Evolutionary conservation across 768 basidiomycete genomes (phyloP).

Genomic region (Mycena crocata): DNA sequence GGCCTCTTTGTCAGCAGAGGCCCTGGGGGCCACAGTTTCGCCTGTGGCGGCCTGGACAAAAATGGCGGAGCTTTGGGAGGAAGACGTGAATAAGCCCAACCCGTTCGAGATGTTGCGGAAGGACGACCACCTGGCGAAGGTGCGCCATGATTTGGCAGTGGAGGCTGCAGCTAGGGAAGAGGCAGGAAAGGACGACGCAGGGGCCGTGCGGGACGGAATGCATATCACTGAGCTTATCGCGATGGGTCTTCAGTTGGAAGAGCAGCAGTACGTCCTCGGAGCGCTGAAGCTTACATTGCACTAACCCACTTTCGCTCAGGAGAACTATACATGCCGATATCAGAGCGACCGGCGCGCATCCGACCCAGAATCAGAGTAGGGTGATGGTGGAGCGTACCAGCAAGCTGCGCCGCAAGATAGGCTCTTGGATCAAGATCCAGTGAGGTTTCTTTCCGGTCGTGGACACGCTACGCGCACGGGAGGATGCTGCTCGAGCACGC

Average conservation of each 20-base stretch:
- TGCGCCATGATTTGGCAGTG: background rate
- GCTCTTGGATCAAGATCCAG: background rate
- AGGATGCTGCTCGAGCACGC: slow-evolving; percentile 4
- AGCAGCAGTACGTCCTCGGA: slow-evolving; percentile 22
- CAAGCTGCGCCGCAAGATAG: slow-evolving; percentile 10
- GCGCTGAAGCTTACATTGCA: too few relatives aligned
- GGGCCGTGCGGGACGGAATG: background rate
- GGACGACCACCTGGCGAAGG: background rate
- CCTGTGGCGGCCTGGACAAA: too few relatives aligned
- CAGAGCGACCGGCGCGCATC: background rate
- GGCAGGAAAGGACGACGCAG: too few relatives aligned
- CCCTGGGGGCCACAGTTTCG: too few relatives aligned
- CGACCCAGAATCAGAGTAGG: slow-evolving; percentile 30
- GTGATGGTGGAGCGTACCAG: slow-evolving; percentile 26
- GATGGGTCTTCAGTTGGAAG: slow-evolving; percentile 28
- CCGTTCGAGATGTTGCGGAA: slow-evolving; percentile 1
- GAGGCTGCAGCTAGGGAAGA: background rate
- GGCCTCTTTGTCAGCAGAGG: background rate
- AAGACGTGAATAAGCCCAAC: background rate
- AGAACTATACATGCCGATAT: background rate
- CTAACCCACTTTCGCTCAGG: background rate
- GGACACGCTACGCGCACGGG: background rate
- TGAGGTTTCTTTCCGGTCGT: background rate
- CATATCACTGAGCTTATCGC: background rate
- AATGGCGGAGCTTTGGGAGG: slow-evolving; percentile 9